phyloP scores from a whole-genome alignment of 1,284 basidiomycete genomes.

The Irpex sp. region DNA sequence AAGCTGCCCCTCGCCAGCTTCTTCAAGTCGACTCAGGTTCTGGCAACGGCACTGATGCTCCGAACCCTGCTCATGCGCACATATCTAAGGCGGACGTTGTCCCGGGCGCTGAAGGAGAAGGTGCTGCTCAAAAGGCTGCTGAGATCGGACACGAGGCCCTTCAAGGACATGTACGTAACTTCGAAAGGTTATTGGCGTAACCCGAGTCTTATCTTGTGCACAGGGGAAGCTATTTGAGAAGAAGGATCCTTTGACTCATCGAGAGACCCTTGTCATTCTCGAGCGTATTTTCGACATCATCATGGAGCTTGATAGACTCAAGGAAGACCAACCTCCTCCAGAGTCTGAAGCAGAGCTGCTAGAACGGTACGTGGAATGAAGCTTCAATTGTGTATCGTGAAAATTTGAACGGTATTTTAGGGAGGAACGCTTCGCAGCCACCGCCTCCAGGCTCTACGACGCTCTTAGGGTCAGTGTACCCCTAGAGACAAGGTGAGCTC shows the following conservation, averaged over 20 bases:
- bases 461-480: slow-evolving; percentile 86
- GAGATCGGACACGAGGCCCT: slow-evolving; percentile 68
- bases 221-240: slow-evolving; percentile 54
- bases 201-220: not conserved
- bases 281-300: slow-evolving; percentile 88
- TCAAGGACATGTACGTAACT: slow-evolving; percentile 46
- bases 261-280: slow-evolving; percentile 77
- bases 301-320: slow-evolving; percentile 83
- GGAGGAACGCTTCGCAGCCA: slow-evolving; percentile 56
- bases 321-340: slow-evolving; percentile 70
- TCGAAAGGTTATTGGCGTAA: not conserved
- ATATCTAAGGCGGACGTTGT: slow-evolving; percentile 51
- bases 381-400: too few relatives aligned
- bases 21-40: slow-evolving; percentile 72
- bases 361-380: slow-evolving; percentile 43
- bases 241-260: slow-evolving; percentile 72
- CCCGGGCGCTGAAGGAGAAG: slow-evolving; percentile 33
- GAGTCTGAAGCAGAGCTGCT: slow-evolving; percentile 55
- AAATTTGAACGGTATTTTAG: slow-evolving; percentile 30
- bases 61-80: slow-evolving; percentile 52
- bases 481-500: slow-evolving; percentile 75
- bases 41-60: slow-evolving; percentile 40
- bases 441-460: slow-evolving; percentile 77
- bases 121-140: slow-evolving; percentile 66
- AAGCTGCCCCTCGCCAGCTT: slow-evolving; percentile 93